Base-by-base conservation (phyloP, 73 alveolate genomes). In the Paramecium octaurelia region DNA sequence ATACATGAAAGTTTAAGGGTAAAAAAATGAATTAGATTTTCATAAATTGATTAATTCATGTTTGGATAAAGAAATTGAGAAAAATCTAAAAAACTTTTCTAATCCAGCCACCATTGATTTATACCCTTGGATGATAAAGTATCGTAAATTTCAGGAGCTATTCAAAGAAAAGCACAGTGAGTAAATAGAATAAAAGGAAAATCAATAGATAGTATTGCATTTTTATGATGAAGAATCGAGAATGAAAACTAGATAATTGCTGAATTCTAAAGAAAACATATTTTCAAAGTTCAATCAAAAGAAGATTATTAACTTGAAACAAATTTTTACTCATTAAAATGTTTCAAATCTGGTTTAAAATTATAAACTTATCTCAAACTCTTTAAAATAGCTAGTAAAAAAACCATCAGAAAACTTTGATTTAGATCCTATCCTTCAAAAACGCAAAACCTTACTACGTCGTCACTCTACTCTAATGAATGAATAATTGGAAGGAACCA, bases 1-100 rank as follows among this genome's bases (percentile, higher is more conserved):
- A 24, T 80, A 42, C 20, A 80, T 80, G 91, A 80, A 80, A 80
- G 59, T 73, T 36, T 73, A 73, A 38, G 87, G 87, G 38, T 35
- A 31, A 73, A 73, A 40, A 40, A 36, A 31, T 21, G 87, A 73
- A 38, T 80, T 44, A 23, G 91, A 80, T 80, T 42, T 44, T 23
- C 34, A 46, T 14, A 80, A 80, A 46, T 43, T 44, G 57, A 80
- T 80, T 1, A 48, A 42, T 24, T 44, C 43, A n/a, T 80, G 46
- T 12, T 21, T 31, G 9, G 91, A 80, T n/a, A 80, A 80, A 48
- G 91, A 80, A 10, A 80, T 80, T 14, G 91, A 80, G 29, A 40
- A 46, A 23, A 42, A 80, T 43, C 57, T 80, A 6, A 24, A 23
- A 31, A 80, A 80, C 34, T 80, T 80, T 80, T 48, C 48, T 9